Conservation (phyloP, 192 early-diverging fungal genomes). For the Coemansia guatemalensis region DNA sequence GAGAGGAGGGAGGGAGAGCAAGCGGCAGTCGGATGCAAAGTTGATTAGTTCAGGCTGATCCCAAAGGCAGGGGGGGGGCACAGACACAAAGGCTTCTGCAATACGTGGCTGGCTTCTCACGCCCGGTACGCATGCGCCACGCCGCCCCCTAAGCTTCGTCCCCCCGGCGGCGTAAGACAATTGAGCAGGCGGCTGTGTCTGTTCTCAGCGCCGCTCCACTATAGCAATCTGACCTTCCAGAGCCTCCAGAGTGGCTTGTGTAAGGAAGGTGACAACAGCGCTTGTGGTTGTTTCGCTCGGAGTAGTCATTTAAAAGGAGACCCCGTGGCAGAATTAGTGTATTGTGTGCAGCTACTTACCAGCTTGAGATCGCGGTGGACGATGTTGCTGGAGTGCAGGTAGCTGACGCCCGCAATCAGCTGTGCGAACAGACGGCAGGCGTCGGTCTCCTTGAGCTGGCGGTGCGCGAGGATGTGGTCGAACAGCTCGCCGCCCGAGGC, state of each 20-base stretch:
- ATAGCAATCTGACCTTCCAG: background rate
- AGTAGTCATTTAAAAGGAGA: background rate
- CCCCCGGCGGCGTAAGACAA: constrained; percentile 7
- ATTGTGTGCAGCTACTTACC: constrained; percentile 52
- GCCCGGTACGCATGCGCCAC: constrained; percentile 13
- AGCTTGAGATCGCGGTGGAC: constrained; percentile 97
- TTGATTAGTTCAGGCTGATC: too few species aligned
- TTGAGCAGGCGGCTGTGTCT: background rate
- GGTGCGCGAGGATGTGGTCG: constrained; percentile 94
- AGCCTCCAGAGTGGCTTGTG: background rate
- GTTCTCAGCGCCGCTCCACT: background rate
- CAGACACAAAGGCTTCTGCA: background rate
- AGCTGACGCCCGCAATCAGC: constrained; percentile 85
- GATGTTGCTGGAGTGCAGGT: constrained; percentile 90
- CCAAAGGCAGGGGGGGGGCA: too few species aligned
- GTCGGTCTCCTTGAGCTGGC: constrained; percentile 89
- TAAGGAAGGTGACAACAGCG: background rate
- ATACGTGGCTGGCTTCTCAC: background rate
- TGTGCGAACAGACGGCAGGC: constrained; percentile 92
- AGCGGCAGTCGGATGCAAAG: too few species aligned
- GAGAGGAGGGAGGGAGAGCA: too few species aligned
- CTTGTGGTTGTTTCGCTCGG: background rate
- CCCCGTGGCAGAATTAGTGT: background rate
- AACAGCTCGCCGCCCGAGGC: constrained; percentile 97
- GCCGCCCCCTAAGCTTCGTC: constrained; percentile 1